These are phyloP conservation scores for Maudiozyma turicensis DNA, from an alignment of 805 yeast species.

Conservation along the genomic window DNA sequence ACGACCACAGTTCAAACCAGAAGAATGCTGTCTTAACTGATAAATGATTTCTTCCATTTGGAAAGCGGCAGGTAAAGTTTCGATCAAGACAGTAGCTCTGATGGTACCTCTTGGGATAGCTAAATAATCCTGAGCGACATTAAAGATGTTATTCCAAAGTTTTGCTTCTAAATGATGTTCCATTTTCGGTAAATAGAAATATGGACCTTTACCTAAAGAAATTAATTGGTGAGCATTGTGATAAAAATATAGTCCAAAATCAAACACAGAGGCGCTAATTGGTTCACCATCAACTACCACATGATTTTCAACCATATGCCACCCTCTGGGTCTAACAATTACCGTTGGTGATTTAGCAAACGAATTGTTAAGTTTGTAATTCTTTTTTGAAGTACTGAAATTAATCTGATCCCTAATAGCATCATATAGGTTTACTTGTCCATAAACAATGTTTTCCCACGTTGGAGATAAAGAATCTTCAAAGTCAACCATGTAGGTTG, in stretches of 20 bases:
- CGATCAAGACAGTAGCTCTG: slow-evolving; percentile 72
- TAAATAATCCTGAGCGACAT: slow-evolving; percentile 63
- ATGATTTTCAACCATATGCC: slow-evolving; percentile 76
- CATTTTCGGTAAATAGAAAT: slow-evolving; percentile 78
- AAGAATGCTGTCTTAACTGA: slow-evolving; percentile 65
- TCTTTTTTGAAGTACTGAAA: slow-evolving; percentile 31
- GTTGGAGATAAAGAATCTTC: slow-evolving; percentile 83
- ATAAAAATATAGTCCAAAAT: slow-evolving; percentile 68
- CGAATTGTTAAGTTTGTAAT: slow-evolving; percentile 39
- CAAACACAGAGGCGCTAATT: slow-evolving; percentile 65
- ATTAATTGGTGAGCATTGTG: slow-evolving; percentile 60
- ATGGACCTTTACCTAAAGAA: slow-evolving; percentile 65
- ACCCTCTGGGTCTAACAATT: slow-evolving; percentile 81
- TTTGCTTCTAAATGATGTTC: slow-evolving; percentile 78
- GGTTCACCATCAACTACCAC: slow-evolving; percentile 65
- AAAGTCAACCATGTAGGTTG: slow-evolving; percentile 79
- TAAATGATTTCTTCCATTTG: slow-evolving; percentile 79
- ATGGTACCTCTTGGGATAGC: slow-evolving; percentile 65
- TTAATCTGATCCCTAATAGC: slow-evolving; percentile 62
- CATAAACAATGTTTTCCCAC: slow-evolving; percentile 70
- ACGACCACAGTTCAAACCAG: slow-evolving; percentile 80
- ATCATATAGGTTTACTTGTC: slow-evolving; percentile 71
- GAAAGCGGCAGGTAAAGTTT: slow-evolving; percentile 77
- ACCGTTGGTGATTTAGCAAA: slow-evolving; percentile 47
- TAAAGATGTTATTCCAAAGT: slow-evolving; percentile 74